Base-by-base conservation (phyloP, 2,329 filamentous ascomycete species). In the Alternaria alternata region DNA sequence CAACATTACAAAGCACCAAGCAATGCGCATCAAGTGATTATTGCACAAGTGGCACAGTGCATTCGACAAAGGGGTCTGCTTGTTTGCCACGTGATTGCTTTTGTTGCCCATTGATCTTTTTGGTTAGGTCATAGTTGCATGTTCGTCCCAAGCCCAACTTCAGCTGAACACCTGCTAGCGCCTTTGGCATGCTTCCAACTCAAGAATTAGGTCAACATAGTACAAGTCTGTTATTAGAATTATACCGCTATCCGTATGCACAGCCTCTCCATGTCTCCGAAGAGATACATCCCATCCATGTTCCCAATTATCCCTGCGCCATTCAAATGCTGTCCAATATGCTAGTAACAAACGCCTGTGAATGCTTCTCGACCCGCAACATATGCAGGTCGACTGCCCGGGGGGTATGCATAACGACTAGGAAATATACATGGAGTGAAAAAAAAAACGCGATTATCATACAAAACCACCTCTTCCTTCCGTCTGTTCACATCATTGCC, bases 371-470 rank as follows among this genome's bases (percentile, higher is more conserved):
- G 44, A 30, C 32, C 54, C 51, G 56, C 48, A 34, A 28, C 38
- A 22, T 46, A 44, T 39, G 41, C 52, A 39, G 57, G 49, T 42
- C 16, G 51, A 42, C 54, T 59, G 51, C 53, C 64, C 62, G 62
- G 61, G 62, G 49, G 62, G 49, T 67, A 74, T 73, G 65, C 69
- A 71, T 65, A n/a, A 38, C 7, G 34, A 38, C 34, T 36, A 36
- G 47, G 53, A 42, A 42, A 61, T 26, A 58, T n/a, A 62, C 26
- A 56, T 41, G 30, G n/a, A 41, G 38, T 20, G 16, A 16, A 28
- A 41, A 57, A 22, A 28, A 26, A 18, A 56, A 52, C 22, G 36
- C 54, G n/a, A 53, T 39, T 54, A 39, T 61, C 49, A 57, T 61
- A 61, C 58, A 61, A 53, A 34, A 34, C 41, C 42, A 41, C 34